A percentile compares a stretch with the other conserved stretches of the same genome.
Conservation (phyloP, 805 yeast genomes). For the Peterozyma xylosa region DNA sequence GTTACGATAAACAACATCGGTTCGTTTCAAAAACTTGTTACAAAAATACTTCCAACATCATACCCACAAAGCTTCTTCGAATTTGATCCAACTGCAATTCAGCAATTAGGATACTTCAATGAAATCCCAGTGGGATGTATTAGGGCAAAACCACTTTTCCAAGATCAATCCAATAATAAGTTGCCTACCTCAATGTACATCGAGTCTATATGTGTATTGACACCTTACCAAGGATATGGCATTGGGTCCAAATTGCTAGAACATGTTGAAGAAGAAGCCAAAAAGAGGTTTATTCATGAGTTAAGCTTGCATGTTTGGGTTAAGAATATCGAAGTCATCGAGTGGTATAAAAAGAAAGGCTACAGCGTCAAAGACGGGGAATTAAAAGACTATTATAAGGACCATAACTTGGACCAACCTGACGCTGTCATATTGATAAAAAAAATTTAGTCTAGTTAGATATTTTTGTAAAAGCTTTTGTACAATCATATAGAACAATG, state of each 20-base stretch:
- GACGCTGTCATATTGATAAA: slow-evolving; percentile 28
- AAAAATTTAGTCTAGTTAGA: slow-evolving; percentile 15
- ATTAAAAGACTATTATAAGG: slow-evolving; percentile 25
- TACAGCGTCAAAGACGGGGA: slow-evolving; percentile 22
- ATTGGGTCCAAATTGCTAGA: slow-evolving; percentile 55
- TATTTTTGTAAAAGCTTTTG: no score
- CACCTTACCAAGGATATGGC: slow-evolving; percentile 53
- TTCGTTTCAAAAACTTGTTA: slow-evolving; percentile 1
- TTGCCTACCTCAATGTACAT: slow-evolving; percentile 52
- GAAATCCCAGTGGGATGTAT: slow-evolving; percentile 81
- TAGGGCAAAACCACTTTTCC: slow-evolving; percentile 44
- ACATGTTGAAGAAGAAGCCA: slow-evolving; percentile 50
- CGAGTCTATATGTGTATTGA: slow-evolving; percentile 61
- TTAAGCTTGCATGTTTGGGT: slow-evolving; percentile 30
- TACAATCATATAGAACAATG: neutral
- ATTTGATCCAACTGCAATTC: neutral
- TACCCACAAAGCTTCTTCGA: slow-evolving; percentile 5
- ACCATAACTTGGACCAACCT: slow-evolving; percentile 27
- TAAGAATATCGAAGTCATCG: slow-evolving; percentile 21
- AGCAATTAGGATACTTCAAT: slow-evolving; percentile 34
- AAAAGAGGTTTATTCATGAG: slow-evolving; percentile 35
- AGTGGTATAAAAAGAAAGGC: slow-evolving; percentile 31
- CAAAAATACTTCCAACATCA: slow-evolving; percentile 1
- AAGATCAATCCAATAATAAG: slow-evolving; percentile 26
- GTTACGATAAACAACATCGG: slow-evolving; percentile 4